Base-by-base conservation (phyloP, 2,329 filamentous ascomycete species). In the Teratosphaeria destructans region DNA sequence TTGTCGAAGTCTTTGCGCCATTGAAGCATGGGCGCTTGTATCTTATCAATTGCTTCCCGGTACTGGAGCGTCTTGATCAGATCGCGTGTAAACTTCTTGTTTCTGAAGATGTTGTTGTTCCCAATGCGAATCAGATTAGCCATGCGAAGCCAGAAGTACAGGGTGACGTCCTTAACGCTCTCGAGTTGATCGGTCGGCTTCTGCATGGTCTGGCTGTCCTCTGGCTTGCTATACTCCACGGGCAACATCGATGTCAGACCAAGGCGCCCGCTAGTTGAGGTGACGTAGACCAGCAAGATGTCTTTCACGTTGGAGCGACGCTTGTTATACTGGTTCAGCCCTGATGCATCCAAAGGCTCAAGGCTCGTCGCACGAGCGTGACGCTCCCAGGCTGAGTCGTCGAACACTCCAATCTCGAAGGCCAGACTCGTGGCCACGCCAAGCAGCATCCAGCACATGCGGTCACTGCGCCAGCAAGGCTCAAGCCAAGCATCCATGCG, bases 391-490 rank as follows among this genome's bases (percentile, higher is more conserved):
- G 89, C 90, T 64, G 92, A 90, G 60, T 92, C 85, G 66, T 97
- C 94, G 67, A 97, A 99, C 2, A 99, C 90, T 49, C 94, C 94
- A 35, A 99, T 84, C 73, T 99, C 94, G 66, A 95, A 95, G 0
- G 89, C 90, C 43, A 97, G 79, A 1, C 91, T 89, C 78, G 93
- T 89, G 14, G 90, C 91, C 43, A 91, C 95, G 69, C 90, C 95
- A 34, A 97, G 81, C 14, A 97, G 79, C 90, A 96, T 96, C 93
- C 93, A 96, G 71, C 90, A 95, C 89, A 96, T 95, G 58, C 91
- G 88, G 69, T 96, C 93, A 61, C 77, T 79, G 67, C 93, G 83
- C 90, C 93, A 96, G 8, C 90, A 93, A 2, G 94, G 94, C 73
- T 99, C 94, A 3, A 97, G 83, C 90, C 94, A 97, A 72, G 90